Evolutionary conservation across 148 eudicot species (phyloP), one percentile per base, ranked within the genome.

Genomic region (Arbutus unedo): DNA sequence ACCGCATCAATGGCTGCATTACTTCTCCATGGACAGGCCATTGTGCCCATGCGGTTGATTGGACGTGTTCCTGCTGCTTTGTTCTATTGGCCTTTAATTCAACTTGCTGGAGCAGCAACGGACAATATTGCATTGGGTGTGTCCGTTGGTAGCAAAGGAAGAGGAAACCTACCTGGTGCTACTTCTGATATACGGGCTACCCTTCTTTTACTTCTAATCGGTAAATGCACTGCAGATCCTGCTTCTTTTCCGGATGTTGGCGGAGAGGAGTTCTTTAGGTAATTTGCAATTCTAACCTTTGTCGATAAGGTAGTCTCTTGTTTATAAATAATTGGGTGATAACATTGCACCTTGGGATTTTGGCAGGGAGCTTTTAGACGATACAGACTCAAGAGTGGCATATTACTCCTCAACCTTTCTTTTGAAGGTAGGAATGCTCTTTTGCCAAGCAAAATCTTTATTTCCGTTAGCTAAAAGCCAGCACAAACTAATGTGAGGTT

Each of bases 161-260:
- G 99, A 85, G 98, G 98, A 83, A 94, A 96, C 87, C 79, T 96
- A 66, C 98, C 99, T 38, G 99, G 99, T 85, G 94, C 95, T 77
- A 93, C 98, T n/a, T 96, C 99, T 78, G 99, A 96, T 84, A 96
- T 96, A 71, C 91, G 99, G 78, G 98, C 99, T 70, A 93, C 98
- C 73, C 99, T 96, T 88, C 97, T 96, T 62, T 88, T 96, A 87
- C 97, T 96, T 87, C 86, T 96, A 81, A 94, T 96, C 83, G 99
- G 98, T 81, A 96, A 96, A 90, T 96, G 99, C 84, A 94, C 99
- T 59, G 99, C 94, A 74, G 99, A 96, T 83, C 93, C 98, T 83
- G 81, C 87, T 81, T 94, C 99, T 92, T 94, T 96, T 77, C 73
- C 87, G 82, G 98, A 93, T 51, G 93, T 96, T 68, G 99, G 94